Conservation (phyloP, 1,284 basidiomycete genomes). For the Rhodofomes roseus region DNA sequence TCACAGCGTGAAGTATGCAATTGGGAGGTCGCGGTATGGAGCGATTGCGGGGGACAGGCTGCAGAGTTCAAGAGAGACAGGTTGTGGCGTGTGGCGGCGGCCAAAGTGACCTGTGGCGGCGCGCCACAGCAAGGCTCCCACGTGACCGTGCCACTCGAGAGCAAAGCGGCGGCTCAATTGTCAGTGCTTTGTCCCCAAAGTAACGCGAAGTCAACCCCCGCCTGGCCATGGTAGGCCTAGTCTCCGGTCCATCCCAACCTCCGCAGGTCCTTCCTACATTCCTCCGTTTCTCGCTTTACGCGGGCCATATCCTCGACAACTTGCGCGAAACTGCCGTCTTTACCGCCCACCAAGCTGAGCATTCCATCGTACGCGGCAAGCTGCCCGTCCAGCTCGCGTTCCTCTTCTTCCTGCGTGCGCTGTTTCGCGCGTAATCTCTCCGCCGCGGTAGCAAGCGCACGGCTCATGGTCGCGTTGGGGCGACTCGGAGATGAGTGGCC, state of each 20-base stretch:
- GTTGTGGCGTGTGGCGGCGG: no score
- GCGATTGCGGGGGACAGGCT: no score
- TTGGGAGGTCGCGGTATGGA: no score
- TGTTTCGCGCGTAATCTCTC: conserved; percentile 33
- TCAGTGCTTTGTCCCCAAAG: no score
- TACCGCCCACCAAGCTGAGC: conserved; percentile 38
- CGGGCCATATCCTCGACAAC: conserved; percentile 46
- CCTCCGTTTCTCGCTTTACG: conserved; percentile 44
- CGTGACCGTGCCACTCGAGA: no score
- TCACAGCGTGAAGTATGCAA: no score
- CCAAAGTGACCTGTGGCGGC: no score
- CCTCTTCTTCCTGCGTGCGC: conserved; percentile 34
- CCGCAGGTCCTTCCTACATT: conserved; percentile 43
- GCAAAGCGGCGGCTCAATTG: no score
- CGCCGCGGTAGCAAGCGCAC: conserved; percentile 34
- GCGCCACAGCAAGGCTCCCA: no score
- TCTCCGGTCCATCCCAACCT: conserved; percentile 48
- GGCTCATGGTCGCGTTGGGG: conserved; percentile 24
- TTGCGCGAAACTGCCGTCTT: conserved; percentile 38
- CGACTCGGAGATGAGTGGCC: conserved; percentile 23
- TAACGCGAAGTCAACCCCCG: no score
- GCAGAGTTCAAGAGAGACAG: no score
- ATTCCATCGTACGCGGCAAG: conserved; percentile 40
- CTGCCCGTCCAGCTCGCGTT: conserved; percentile 33
- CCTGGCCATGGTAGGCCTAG: no score